A percentile compares a stretch with the other conserved stretches of the same genome.
phyloP scores from a whole-genome alignment of 495 filamentous ascomycete species.

The Bathelium albidoporum region DNA sequence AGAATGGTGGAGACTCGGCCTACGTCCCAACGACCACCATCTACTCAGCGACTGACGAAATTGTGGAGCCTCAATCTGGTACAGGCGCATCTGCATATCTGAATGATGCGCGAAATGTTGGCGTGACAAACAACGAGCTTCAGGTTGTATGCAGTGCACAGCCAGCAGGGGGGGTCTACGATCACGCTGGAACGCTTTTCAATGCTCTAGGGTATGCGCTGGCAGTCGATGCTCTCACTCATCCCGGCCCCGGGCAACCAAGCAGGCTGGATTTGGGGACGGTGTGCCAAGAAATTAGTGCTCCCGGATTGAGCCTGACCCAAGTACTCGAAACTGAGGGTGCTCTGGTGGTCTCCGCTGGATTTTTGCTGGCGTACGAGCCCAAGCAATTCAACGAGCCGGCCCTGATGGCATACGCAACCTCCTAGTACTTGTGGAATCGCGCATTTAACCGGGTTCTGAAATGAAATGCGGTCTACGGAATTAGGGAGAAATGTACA shows the following conservation, averaged over 20 bases:
- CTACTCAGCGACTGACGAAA: constrained; percentile 36
- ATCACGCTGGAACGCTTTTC: constrained; percentile 37
- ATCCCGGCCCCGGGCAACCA: constrained; percentile 31
- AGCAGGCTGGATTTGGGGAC: constrained; percentile 24
- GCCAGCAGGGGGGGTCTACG: constrained; percentile 34
- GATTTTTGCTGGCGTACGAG: background rate
- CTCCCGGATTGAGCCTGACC: constrained; percentile 27
- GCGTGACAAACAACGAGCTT: constrained; percentile 39
- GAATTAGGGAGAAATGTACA: background rate
- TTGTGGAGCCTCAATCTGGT: constrained; percentile 39
- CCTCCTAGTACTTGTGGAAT: background rate
- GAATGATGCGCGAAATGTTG: constrained; percentile 27
- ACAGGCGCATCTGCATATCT: constrained; percentile 36
- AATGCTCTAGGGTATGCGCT: constrained; percentile 38
- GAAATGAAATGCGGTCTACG: background rate
- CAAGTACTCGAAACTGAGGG: constrained; percentile 35
- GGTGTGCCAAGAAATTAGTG: constrained; percentile 26
- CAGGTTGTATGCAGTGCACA: constrained; percentile 30
- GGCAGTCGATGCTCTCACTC: constrained; percentile 34
- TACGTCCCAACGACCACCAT: constrained; percentile 43
- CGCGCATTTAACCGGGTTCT: background rate
- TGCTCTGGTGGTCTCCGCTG: constrained; percentile 11
- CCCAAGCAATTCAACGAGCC: background rate
- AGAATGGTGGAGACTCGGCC: constrained; percentile 36
- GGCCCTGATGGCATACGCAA: background rate